Evolutionary conservation across 768 basidiomycete genomes (phyloP), one percentile per base, ranked within the genome.

Genomic region (Postia placenta): DNA sequence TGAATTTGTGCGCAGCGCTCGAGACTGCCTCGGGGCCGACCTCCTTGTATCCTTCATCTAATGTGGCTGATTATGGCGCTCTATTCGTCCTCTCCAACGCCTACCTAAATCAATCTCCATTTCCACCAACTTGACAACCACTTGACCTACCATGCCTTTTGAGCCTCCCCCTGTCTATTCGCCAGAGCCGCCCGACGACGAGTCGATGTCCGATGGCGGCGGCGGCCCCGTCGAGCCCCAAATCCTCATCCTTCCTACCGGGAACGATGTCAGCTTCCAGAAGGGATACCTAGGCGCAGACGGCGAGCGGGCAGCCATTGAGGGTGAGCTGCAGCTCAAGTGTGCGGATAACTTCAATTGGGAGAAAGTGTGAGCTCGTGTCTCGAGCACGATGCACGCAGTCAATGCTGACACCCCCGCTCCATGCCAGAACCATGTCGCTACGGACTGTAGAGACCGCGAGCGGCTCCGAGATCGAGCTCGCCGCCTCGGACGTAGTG

Each of bases 271-370:
- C 48, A 78, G 81, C 63, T 94, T 93, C 59, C 92, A 93, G 68
- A 86, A 83, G 59, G 92, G 92, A 11, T 89, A 78, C 62, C 72
- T 93, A 6, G 92, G 92, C 44, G 87, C 84, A 20, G 87, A 90
- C 48, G 87, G 78, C 45, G 90, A 92, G 65, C 76, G 74, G 51
- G 87, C 90, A 12, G 84, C 87, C 7, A 78, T 93, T 46, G 90
- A 92, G 60, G 92, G 92, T 41, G 91, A 92, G 62, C 73, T 93
- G 15, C 91, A 92, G 63, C 71, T 92, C 56, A 93, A 92, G 66
- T 85, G 79, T 48, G 73, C 74, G 28, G 74, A 76, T 49, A 72
- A 74, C 44, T 68, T 72, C 46, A 71, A 69, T 46, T 74, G 69
- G 55, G 87, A 85, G 81, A 80, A 80, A 70, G 70, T 90, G 90